Base-by-base conservation (phyloP, 2,329 filamentous ascomycete genomes). In the Epicoccum nigrum region DNA sequence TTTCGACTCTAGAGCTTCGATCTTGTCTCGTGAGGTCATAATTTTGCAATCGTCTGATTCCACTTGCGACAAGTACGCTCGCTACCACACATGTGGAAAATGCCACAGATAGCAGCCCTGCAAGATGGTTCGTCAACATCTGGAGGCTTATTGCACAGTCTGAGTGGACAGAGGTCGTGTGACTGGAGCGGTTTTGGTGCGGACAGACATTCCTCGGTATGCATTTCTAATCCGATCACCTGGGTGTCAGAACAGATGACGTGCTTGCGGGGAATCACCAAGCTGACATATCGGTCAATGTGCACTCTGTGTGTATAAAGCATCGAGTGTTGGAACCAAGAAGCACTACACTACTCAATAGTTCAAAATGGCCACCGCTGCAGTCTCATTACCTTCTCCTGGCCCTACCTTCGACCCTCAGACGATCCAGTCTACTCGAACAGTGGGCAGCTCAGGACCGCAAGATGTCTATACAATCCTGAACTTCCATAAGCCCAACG, bases 261-360 rank as follows among this genome's bases (percentile, higher is more conserved):
- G 66, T 69, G 66, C 65, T 67, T 69, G 66, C 64, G 66, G 66
- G 65, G 66, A 66, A 66, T 55, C 51, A 16, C 46, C 19, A 38
- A 58, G 63, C 60, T 66, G 57, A 66, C 60, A 61, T 63, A 64
- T 65, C 54, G 19, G 20, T 7, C 17, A 27, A n/a, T 39, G 8
- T 20, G 30, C 34, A 31, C 16, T 11, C 17, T 21, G 9, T 27
- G 4, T 19, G 38, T 58, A 58, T 55, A 55, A 55, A 20, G 42
- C 17, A 13, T 4, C 17, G 19, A 17, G 9, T 3, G 4, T 16
- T 35, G 7, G 7, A 17, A 19, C 16, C 21, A n/a, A 13, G 13
- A 28, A 37, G 7, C 15, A 28, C 9, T 16, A 33, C 3, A 5
- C 33, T 32, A n/a, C 35, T 13, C 20, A n/a, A 34, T 21, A 33